These are phyloP conservation scores for Leishmania amazonensis DNA, from an alignment of 208 protist species.

Conservation along the genomic window DNA sequence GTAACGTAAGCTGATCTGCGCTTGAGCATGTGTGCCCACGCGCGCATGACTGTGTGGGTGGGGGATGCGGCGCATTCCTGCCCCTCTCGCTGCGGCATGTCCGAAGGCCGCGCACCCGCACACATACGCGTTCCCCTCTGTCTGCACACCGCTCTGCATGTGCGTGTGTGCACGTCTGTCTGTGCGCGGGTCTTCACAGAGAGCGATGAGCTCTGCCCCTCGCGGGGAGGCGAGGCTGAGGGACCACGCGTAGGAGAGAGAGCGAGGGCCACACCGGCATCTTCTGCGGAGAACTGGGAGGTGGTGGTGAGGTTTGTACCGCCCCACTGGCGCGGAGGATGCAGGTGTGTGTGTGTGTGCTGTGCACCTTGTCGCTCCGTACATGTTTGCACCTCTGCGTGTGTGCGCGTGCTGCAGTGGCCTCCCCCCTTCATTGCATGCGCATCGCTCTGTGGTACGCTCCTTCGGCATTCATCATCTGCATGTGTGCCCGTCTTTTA, in stretches of 20 bases:
- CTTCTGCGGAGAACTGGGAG: neutral
- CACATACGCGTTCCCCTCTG: neutral
- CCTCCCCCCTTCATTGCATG: neutral
- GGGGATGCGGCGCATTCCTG: neutral
- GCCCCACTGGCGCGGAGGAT: neutral
- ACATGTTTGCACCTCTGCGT: neutral
- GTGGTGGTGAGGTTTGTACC: neutral
- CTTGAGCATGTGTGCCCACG: neutral
- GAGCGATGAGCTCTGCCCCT: neutral
- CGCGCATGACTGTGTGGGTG: neutral
- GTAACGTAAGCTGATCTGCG: constrained; percentile 29
- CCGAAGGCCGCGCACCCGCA: neutral
- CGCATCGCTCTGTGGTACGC: neutral
- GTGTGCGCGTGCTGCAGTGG: neutral
- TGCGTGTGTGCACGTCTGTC: neutral
- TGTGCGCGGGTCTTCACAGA: neutral
- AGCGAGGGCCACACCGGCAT: constrained; percentile 2
- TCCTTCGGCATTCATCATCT: neutral
- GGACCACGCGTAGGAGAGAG: neutral
- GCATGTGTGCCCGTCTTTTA: constrained; percentile 7
- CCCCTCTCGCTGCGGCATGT: neutral
- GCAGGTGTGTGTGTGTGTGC: neutral
- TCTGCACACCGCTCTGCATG: neutral
- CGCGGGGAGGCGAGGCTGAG: neutral
- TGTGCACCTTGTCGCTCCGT: neutral